Conservation (phyloP, 164 flowering plant genomes). For the Kingdonia uniflora region DNA sequence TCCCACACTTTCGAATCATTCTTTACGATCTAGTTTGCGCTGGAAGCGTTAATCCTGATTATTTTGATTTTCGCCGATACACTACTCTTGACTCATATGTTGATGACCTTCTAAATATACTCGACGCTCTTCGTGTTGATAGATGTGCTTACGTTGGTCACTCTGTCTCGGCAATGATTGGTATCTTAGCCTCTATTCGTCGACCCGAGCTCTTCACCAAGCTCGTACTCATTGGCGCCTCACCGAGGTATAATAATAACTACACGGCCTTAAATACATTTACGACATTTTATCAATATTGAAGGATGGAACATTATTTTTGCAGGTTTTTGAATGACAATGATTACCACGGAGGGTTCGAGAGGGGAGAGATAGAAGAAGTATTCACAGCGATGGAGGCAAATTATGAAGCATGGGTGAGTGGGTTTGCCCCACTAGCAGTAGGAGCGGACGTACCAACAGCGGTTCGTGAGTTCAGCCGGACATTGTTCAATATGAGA, state of each 20-base stretch:
- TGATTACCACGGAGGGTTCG: conserved; percentile 90
- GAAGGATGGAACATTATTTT: not conserved
- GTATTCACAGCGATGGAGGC: conserved; percentile 80
- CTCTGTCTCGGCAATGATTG: conserved; percentile 95
- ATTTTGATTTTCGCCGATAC: conserved; percentile 72
- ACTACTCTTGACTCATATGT: conserved; percentile 72
- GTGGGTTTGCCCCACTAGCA: conserved; percentile 81
- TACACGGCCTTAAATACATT: too few species aligned
- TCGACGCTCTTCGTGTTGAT: conserved; percentile 46
- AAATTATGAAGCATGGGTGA: conserved; percentile 86
- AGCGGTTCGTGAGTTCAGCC: conserved; percentile 86
- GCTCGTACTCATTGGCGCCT: conserved; percentile 84
- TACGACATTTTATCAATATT: not conserved
- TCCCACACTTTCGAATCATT: conserved; percentile 38
- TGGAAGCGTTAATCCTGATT: conserved; percentile 88
- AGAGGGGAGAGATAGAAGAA: conserved; percentile 64
- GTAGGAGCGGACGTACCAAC: conserved; percentile 96
- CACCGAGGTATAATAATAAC: conserved; percentile 52
- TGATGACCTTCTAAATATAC: conserved; percentile 76
- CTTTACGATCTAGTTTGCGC: conserved; percentile 91
- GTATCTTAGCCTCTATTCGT: conserved; percentile 73
- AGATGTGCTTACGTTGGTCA: conserved; percentile 82
- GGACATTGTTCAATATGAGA: conserved; percentile 93
- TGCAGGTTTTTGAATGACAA: conserved; percentile 64
- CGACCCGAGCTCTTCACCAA: conserved; percentile 82